A percentile compares a stretch with the other conserved stretches of the same genome.
Evolutionary conservation across 305 asterid species (phyloP).

Genomic region (Solanum chacoense): DNA sequence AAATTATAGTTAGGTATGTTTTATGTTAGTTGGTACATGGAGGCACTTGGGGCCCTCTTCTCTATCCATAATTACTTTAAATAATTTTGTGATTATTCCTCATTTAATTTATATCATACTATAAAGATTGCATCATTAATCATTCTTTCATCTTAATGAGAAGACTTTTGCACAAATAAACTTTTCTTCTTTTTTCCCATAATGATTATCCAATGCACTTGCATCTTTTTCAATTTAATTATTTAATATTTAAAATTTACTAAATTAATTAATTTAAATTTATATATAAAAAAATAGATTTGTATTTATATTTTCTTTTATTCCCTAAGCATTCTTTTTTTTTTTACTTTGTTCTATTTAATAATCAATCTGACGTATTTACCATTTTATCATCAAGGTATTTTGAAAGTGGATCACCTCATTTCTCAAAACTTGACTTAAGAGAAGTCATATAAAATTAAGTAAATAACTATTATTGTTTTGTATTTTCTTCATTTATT

Average conservation of each 20-base stretch:
- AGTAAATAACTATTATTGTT: too few species aligned
- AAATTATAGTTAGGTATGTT: background rate
- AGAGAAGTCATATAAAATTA: background rate
- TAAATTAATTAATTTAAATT: background rate
- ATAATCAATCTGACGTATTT: background rate
- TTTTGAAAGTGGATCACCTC: background rate
- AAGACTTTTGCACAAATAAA: background rate
- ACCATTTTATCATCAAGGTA: background rate
- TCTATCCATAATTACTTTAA: background rate
- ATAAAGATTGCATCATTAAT: background rate
- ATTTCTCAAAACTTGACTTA: background rate
- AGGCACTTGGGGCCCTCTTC: background rate
- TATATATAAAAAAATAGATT: rapidly evolving
- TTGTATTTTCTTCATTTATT: background rate
- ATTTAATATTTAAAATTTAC: background rate
- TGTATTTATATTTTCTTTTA: too few species aligned
- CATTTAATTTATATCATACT: background rate
- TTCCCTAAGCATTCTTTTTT: background rate
- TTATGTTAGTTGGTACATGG: background rate
- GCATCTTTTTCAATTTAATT: background rate
- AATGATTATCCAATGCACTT: background rate
- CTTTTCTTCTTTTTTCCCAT: background rate
- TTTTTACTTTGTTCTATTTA: too few species aligned
- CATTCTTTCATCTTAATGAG: background rate
- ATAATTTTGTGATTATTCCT: background rate